A percentile compares a stretch with the other conserved stretches of the same genome.
These are phyloP conservation scores for Septoria linicola DNA, from an alignment of 2,329 filamentous ascomycete genomes.

Conservation along the genomic window DNA sequence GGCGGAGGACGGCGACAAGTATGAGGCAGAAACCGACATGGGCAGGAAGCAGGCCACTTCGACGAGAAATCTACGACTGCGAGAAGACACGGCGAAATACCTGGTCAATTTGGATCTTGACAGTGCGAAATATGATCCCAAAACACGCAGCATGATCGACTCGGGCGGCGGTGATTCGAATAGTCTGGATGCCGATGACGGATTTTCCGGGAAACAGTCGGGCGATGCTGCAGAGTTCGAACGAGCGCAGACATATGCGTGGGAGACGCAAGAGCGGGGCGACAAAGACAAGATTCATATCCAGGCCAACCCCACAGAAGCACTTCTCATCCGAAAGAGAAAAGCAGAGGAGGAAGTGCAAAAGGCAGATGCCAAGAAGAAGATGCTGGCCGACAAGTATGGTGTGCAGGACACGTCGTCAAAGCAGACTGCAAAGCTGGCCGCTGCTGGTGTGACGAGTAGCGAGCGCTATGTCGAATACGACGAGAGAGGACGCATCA, in stretches of 20 bases:
- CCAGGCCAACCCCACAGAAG: constrained; percentile 94
- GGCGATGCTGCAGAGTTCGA: constrained; percentile 94
- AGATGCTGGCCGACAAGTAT: constrained; percentile 76
- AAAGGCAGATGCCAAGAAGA: constrained; percentile 66
- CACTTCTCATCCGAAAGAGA: constrained; percentile 78
- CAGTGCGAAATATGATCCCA: constrained; percentile 96
- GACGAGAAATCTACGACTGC: constrained; percentile 83
- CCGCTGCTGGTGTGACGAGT: constrained; percentile 70
- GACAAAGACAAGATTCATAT: constrained; percentile 80
- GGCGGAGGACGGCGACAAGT: constrained; percentile 60
- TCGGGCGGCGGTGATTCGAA: constrained; percentile 79
- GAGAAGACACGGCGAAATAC: constrained; percentile 97
- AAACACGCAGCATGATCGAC: constrained; percentile 73
- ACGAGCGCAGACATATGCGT: constrained; percentile 82
- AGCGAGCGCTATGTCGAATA: constrained; percentile 92
- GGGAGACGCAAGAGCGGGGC: constrained; percentile 86
- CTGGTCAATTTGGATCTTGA: constrained; percentile 91
- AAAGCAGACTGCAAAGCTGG: constrained; percentile 52
- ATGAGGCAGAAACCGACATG: constrained; percentile 96
- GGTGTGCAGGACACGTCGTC: constrained; percentile 65
- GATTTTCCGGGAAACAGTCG: constrained; percentile 74
- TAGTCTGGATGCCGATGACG: constrained; percentile 84
- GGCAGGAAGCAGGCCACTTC: constrained; percentile 87
- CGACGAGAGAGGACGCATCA: constrained; percentile 83
- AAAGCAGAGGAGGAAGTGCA: constrained; percentile 70